These are phyloP conservation scores for Lactarius evosmus DNA, from an alignment of 768 basidiomycete species.

Conservation along the genomic window DNA sequence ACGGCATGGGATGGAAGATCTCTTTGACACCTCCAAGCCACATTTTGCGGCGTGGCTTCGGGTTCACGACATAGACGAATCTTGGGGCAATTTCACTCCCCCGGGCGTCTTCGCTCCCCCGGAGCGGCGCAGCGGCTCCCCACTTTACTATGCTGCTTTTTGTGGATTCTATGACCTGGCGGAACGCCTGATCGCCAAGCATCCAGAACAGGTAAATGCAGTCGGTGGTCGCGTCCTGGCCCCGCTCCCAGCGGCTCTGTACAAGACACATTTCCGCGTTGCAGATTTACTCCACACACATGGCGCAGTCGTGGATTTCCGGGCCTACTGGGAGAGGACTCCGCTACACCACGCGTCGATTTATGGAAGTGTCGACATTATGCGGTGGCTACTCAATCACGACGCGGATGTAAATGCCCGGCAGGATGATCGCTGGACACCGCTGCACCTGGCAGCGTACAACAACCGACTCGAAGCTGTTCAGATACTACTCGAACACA, in stretches of 20 bases:
- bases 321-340: not conserved
- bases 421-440: not conserved
- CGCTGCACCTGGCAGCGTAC: not conserved
- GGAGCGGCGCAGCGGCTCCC: no score
- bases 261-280: not conserved
- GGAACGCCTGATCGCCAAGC: no score
- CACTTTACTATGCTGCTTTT: no score
- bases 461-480: not conserved
- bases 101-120: no score
- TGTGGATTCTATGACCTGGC: no score
- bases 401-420: not conserved
- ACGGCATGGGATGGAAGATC: no score
- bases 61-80: not conserved
- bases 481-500: not conserved
- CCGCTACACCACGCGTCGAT: not conserved
- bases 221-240: no score
- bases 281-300: not conserved
- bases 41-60: not conserved
- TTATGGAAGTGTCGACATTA: not conserved
- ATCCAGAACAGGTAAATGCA: no score
- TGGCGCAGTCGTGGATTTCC: not conserved
- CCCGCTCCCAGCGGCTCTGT: not conserved
- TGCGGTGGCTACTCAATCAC: not conserved
- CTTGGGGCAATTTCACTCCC: no score
- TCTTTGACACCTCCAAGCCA: not conserved